These are phyloP conservation scores for Eucalyptus marginata DNA, from an alignment of 345 rosid genomes.

Conservation along the genomic window DNA sequence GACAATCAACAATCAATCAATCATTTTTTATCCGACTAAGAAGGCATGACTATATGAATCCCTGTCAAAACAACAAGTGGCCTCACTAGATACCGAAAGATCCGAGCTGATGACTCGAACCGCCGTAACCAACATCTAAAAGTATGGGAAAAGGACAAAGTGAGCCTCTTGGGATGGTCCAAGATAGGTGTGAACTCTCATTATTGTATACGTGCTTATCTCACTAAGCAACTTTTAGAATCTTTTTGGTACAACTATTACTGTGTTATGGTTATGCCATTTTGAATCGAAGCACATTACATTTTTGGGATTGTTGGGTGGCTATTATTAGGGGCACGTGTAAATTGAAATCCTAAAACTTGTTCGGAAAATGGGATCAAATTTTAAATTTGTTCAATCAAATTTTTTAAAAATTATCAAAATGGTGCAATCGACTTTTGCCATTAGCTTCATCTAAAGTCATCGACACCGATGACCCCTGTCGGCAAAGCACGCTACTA, in stretches of 20 bases:
- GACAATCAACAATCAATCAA: neutral
- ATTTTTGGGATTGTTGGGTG: neutral
- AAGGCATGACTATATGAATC: neutral
- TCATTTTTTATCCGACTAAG: neutral
- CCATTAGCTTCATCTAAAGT: neutral
- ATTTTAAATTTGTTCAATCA: neutral
- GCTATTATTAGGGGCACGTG: neutral
- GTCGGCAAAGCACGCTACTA: neutral
- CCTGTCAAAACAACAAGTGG: neutral
- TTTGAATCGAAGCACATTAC: neutral
- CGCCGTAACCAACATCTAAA: neutral
- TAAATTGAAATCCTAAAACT: neutral
- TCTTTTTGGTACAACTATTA: neutral
- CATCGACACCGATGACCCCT: neutral
- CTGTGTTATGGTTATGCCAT: neutral
- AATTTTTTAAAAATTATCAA: no score
- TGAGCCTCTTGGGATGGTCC: neutral
- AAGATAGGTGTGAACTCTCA: neutral
- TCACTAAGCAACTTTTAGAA: neutral
- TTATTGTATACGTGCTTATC: neutral
- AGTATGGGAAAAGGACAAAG: neutral
- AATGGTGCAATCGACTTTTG: neutral
- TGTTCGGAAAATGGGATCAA: no score
- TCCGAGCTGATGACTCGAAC: neutral
- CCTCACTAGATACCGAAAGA: neutral